phyloP scores from a whole-genome alignment of 192 early-diverging fungal species.

The Neocallimastix lanati region DNA sequence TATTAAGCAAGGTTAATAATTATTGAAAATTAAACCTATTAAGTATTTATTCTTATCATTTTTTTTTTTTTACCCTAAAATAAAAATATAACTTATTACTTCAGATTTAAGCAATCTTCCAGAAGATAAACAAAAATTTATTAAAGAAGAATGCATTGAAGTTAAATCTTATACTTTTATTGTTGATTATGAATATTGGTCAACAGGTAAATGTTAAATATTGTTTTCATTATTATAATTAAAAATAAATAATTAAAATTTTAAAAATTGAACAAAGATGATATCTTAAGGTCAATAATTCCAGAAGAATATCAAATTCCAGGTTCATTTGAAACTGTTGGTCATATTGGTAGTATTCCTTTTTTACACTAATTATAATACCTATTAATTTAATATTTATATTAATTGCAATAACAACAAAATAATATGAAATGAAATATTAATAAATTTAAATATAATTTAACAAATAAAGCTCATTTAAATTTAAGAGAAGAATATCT shows the following conservation, averaged over 20 bases:
- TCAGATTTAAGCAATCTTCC: not conserved
- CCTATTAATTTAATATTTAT: too few species aligned
- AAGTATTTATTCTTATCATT: too few species aligned
- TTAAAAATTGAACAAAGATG: slow-evolving; percentile 20
- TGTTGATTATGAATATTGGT: not conserved
- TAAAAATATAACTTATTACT: too few species aligned
- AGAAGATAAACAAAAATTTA: not conserved
- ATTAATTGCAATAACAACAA: too few species aligned
- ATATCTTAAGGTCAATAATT: slow-evolving; percentile 73
- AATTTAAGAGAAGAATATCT: slow-evolving; percentile 79
- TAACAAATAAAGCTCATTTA: slow-evolving; percentile 54
- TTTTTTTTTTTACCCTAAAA: too few species aligned
- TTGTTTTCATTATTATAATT: too few species aligned
- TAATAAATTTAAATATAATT: not conserved
- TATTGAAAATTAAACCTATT: too few species aligned
- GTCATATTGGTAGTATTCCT: slow-evolving; percentile 70
- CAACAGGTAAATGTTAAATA: not conserved
- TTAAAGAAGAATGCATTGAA: not conserved
- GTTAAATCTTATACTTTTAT: not conserved
- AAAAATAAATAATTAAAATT: too few species aligned
- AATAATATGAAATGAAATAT: not conserved
- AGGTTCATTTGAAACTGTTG: slow-evolving; percentile 64
- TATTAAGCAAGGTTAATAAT: not conserved
- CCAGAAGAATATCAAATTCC: slow-evolving; percentile 69
- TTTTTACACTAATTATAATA: too few species aligned